Evolutionary conservation across 495 filamentous ascomycete genomes (phyloP), one percentile per base, ranked within the genome.

Genomic region (Penicillium daleae): DNA sequence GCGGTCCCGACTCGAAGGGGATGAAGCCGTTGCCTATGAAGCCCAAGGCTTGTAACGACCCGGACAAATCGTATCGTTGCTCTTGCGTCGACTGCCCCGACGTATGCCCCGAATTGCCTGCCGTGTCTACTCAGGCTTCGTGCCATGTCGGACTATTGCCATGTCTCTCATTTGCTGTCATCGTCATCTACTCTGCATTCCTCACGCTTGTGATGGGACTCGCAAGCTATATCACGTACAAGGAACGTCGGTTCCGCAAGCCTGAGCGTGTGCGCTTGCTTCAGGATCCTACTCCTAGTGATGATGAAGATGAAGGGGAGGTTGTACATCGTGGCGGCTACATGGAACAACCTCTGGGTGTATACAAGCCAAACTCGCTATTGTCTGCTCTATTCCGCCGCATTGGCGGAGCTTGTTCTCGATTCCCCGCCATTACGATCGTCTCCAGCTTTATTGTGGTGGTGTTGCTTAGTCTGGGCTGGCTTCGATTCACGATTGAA

Each of bases 11-110:
- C 57, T 74, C 81, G 0, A 70, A 76, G 10, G 75, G 78, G 24
- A 95, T 97, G 90, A 64, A 80, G 24, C 78, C 91, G 9, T 74
- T 85, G 66, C 70, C 88, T 24, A 86, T 90, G 68, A 82, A 68
- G 31, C 85, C 92, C 9, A 93, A 93, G 72, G 85, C 87, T 53
- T 99, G 95, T 80, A 96, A 97, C 72, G 91, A 91, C 63, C 84
- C 89, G 6, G 92, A 97, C 70, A 86, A 89, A 56, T 83, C 84
- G 46, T 97, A 90, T 74, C 86, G 92, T 60, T 99, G 95, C 73
- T 89, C 94, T 59, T 99, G 95, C 70, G 86, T 97, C 48, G 95
- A 99, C 68, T 99, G 95, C 72, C 90, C 88, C 1, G 87, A 84
- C 1, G 87, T 92, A 15, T 99, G 95, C 66, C 90, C 92, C 0